Conservation (phyloP, 345 rosid genomes). For the Camelina sativa region DNA sequence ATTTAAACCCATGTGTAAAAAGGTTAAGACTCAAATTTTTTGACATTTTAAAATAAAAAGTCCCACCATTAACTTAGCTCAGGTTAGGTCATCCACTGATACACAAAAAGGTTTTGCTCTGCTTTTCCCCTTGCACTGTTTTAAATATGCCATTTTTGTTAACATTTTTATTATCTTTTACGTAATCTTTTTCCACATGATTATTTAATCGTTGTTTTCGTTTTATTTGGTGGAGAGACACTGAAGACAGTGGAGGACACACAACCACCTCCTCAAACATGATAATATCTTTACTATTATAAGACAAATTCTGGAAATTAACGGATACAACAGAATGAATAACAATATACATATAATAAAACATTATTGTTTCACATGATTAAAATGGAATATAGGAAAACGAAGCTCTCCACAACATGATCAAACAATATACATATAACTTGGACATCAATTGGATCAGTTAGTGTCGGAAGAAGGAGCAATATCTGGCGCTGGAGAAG, state of each 20-base stretch:
- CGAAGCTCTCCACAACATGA: constrained; percentile 30
- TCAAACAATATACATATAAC: constrained; percentile 25
- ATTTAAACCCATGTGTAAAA: constrained; percentile 27
- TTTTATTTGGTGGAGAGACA: constrained; percentile 38
- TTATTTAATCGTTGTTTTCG: neutral
- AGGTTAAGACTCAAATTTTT: neutral
- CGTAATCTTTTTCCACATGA: neutral
- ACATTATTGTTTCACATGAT: constrained; percentile 25
- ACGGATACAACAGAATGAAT: constrained; percentile 1
- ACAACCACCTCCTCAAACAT: constrained; percentile 29
- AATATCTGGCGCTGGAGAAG: constrained; percentile 53
- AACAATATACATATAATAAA: constrained; percentile 7
- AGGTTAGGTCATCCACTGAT: constrained; percentile 34
- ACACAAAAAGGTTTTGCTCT: constrained; percentile 30
- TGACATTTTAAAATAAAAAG: neutral
- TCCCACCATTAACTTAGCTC: constrained; percentile 4
- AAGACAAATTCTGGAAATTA: constrained; percentile 20
- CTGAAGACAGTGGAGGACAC: constrained; percentile 37
- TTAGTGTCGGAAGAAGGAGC: constrained; percentile 50
- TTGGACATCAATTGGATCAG: neutral
- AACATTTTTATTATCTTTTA: neutral
- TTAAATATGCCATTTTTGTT: constrained; percentile 18
- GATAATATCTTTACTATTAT: constrained; percentile 27
- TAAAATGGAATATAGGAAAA: constrained; percentile 12
- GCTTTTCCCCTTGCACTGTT: neutral